phyloP scores from a whole-genome alignment of 331 rosid species.

The Ulmus americana region DNA sequence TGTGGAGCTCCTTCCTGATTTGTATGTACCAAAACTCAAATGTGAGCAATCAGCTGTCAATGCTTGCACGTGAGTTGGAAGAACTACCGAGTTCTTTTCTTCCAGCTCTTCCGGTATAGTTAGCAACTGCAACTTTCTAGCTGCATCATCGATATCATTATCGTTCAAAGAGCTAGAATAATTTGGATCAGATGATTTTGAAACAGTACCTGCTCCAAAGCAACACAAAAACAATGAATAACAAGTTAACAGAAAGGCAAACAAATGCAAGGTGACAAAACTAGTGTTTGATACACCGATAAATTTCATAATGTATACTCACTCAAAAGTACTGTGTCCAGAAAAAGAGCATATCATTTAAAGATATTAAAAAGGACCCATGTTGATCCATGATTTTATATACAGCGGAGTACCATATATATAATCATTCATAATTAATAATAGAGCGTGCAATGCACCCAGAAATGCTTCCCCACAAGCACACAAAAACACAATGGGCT shows the following conservation, averaged over 20 bases:
- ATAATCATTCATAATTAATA: too few species aligned
- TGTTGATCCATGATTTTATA: too few species aligned
- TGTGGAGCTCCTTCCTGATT: constrained; percentile 33
- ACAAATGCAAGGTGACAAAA: neutral
- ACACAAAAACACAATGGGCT: too few species aligned
- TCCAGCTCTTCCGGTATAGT: constrained; percentile 27
- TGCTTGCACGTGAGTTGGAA: constrained; percentile 39
- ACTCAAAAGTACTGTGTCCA: too few species aligned
- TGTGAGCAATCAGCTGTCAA: constrained; percentile 55
- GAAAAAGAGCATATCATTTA: too few species aligned
- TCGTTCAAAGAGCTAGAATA: constrained; percentile 13
- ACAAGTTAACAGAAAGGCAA: too few species aligned
- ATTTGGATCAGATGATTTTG: constrained; percentile 18
- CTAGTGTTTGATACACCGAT: neutral
- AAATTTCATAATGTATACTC: too few species aligned
- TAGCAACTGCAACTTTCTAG: constrained; percentile 31
- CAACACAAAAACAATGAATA: neutral
- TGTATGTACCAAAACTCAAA: constrained; percentile 56
- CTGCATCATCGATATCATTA: constrained; percentile 27
- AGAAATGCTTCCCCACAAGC: too few species aligned
- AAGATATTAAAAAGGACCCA: too few species aligned
- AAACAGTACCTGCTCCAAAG: constrained; percentile 14
- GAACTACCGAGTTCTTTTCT: constrained; percentile 30
- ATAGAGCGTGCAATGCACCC: too few species aligned
- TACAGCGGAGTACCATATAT: too few species aligned